Evolutionary conservation across 2,329 filamentous ascomycete genomes (phyloP).

Genomic region (Aspergillus sergii): DNA sequence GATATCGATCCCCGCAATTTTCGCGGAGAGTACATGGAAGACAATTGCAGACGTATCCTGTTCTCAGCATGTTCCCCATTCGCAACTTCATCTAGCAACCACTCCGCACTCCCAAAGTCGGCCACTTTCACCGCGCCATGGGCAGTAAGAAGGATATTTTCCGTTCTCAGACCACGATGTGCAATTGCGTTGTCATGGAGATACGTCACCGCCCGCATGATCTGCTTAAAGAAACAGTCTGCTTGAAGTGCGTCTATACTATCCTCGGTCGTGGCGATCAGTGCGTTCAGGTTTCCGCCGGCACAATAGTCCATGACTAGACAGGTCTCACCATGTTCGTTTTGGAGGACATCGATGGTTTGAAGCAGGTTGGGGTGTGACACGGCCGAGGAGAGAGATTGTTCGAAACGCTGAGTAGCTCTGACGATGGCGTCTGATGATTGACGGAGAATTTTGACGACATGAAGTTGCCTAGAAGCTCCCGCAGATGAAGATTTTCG

Average conservation of each 20-base stretch:
- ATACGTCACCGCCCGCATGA: constrained; percentile 46
- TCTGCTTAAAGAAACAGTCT: constrained; percentile 83
- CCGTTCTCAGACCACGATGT: constrained; percentile 90
- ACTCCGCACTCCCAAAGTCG: constrained; percentile 71
- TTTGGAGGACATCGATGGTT: constrained; percentile 29
- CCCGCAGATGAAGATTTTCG: constrained; percentile 7
- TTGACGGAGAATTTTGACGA: constrained; percentile 33
- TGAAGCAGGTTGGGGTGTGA: constrained; percentile 33
- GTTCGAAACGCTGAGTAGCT: constrained; percentile 14
- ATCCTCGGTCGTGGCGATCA: constrained; percentile 70
- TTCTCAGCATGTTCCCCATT: background rate
- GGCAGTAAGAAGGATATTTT: constrained; percentile 85
- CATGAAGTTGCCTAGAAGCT: constrained; percentile 18
- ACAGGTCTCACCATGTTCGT: constrained; percentile 31
- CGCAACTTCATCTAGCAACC: constrained; percentile 8
- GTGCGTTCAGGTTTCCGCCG: constrained; percentile 81
- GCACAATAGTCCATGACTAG: constrained; percentile 58
- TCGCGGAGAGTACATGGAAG: background rate
- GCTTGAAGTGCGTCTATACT: constrained; percentile 83
- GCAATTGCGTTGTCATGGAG: constrained; percentile 85
- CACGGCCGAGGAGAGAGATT: constrained; percentile 19
- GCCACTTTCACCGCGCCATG: constrained; percentile 85
- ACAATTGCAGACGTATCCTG: constrained; percentile 16
- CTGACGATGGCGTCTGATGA: constrained; percentile 16
- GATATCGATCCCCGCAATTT: constrained; percentile 67